phyloP scores from a whole-genome alignment of 2,329 filamentous ascomycete species.

The Apiospora arundinis region DNA sequence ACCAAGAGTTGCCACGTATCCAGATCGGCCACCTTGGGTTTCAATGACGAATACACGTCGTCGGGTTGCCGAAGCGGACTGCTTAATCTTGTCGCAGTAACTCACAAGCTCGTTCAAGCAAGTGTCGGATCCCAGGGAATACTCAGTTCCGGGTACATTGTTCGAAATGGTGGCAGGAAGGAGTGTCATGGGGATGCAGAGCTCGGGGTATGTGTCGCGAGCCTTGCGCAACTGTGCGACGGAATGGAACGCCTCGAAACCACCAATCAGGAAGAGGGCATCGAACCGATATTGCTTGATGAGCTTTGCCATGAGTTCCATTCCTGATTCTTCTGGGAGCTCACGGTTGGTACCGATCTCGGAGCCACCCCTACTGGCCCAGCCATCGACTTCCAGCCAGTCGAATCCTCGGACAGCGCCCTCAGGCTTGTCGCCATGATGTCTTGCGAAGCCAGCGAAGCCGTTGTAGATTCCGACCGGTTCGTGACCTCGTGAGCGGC shows the following conservation, averaged over 20 bases:
- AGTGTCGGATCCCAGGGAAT: slow-evolving; percentile 94
- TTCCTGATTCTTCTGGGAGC: slow-evolving; percentile 83
- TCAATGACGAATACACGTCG: slow-evolving; percentile 97
- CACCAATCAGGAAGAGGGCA: slow-evolving; percentile 88
- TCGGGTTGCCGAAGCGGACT: slow-evolving; percentile 92
- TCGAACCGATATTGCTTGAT: slow-evolving; percentile 90
- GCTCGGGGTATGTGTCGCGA: slow-evolving; percentile 76
- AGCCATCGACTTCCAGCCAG: slow-evolving; percentile 94
- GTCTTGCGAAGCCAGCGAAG: slow-evolving; percentile 90
- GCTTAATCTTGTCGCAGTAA: slow-evolving; percentile 97
- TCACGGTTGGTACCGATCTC: slow-evolving; percentile 98
- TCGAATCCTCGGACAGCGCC: slow-evolving; percentile 84
- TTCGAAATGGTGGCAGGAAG: slow-evolving; percentile 98
- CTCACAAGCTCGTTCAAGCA: slow-evolving; percentile 93
- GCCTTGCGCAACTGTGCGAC: slow-evolving; percentile 86
- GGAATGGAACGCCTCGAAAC: slow-evolving; percentile 95
- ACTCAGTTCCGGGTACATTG: slow-evolving; percentile 97
- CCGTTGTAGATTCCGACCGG: slow-evolving; percentile 95
- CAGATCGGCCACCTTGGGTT: slow-evolving; percentile 93
- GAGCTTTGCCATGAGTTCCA: slow-evolving; percentile 80
- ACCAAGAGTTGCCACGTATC: slow-evolving; percentile 90
- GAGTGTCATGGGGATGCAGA: slow-evolving; percentile 91
- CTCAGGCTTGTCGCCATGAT: slow-evolving; percentile 82
- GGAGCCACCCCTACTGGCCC: slow-evolving; percentile 95
- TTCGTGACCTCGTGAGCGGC: slow-evolving; percentile 87